Percentiles rank a stretch among this genome's conserved stretches.
These are phyloP conservation scores for Syzygium aromaticum DNA, from an alignment of 345 rosid species.

Conservation along the genomic window DNA sequence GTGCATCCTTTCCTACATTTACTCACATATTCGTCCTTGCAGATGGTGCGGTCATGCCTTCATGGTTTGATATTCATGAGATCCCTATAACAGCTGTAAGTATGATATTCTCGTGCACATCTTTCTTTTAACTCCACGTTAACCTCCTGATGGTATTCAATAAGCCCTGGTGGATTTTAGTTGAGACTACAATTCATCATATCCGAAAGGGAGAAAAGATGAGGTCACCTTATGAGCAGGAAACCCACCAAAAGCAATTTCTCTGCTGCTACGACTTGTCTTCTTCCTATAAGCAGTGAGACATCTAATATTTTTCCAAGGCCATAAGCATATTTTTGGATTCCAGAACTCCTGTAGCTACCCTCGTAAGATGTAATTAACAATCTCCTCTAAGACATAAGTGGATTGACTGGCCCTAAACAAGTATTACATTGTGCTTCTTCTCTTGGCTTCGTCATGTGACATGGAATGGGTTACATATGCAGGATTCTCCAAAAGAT, in stretches of 20 bases:
- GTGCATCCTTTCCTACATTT: not conserved
- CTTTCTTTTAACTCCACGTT: not conserved
- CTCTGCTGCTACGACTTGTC: not conserved
- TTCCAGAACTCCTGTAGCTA: not conserved
- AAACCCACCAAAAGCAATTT: not conserved
- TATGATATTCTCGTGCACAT: not conserved
- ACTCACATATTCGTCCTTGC: constrained; percentile 9
- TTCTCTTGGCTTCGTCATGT: not conserved
- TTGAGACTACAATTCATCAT: not conserved
- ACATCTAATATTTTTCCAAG: not conserved
- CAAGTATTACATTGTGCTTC: not conserved
- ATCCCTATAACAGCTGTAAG: constrained; percentile 78
- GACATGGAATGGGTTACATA: not conserved
- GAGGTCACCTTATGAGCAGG: not conserved
- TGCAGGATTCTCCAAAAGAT: constrained; percentile 61
- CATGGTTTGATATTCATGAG: constrained; percentile 92
- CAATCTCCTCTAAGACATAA: not conserved
- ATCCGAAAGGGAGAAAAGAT: not conserved
- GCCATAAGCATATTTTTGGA: not conserved
- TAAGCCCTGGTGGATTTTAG: not conserved
- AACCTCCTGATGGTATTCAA: not conserved
- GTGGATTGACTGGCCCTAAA: not conserved
- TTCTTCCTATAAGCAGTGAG: not conserved
- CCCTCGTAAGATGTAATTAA: not conserved
- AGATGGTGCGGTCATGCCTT: constrained; percentile 90